Percentiles rank a stretch among this genome's conserved stretches.
Evolutionary conservation across 1,139 yeast genomes (phyloP).

Genomic region (Sugiyamaella sp.): DNA sequence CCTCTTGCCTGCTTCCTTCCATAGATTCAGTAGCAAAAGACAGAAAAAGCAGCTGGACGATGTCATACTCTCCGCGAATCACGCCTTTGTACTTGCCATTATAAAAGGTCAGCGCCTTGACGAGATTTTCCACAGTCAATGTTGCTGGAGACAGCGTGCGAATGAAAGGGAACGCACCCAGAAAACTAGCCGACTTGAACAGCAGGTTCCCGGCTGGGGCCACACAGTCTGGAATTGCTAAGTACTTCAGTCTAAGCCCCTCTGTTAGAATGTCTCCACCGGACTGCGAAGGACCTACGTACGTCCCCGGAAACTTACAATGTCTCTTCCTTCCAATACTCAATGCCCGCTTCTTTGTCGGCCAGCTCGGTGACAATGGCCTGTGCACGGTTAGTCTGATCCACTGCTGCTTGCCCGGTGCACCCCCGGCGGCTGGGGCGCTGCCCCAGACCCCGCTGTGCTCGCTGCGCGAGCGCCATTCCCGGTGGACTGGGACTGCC

Average conservation of each 20-base stretch:
- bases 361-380: conserved; percentile 36
- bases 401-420: not conserved
- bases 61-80: conserved; percentile 42
- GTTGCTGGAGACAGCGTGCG: conserved; percentile 39
- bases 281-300: not conserved
- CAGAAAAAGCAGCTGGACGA: conserved; percentile 46
- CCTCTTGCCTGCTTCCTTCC: conserved; percentile 21
- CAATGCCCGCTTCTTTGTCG: conserved; percentile 37
- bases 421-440: not conserved
- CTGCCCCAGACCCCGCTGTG: not conserved
- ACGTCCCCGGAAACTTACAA: conserved; percentile 30
- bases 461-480: not conserved
- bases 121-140: conserved; percentile 48
- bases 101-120: conserved; percentile 49
- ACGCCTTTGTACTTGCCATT: conserved; percentile 43
- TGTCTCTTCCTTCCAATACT: conserved; percentile 40
- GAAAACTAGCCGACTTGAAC: conserved; percentile 41
- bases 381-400: conserved; percentile 20
- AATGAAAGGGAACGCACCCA: conserved; percentile 52
- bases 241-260: conserved; percentile 33
- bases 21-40: conserved; percentile 41
- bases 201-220: conserved; percentile 42
- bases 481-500: too few relatives aligned
- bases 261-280: conserved; percentile 15
- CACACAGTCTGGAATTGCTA: conserved; percentile 37